Evolutionary conservation across 768 basidiomycete species (phyloP).

Genomic region (Nidularia pulvinata): DNA sequence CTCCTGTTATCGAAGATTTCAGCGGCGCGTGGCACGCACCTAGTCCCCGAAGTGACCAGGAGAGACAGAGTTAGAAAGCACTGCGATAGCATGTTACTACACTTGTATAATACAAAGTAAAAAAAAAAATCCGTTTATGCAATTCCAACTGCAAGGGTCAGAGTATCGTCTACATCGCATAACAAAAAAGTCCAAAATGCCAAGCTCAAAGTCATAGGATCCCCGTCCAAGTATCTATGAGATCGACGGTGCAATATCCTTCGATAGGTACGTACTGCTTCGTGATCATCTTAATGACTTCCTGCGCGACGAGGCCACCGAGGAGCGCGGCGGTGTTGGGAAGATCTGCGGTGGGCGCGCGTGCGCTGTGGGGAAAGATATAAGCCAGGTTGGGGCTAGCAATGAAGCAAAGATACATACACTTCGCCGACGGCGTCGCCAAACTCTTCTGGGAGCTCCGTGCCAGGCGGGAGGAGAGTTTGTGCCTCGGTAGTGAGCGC

Average conservation of each 20-base stretch:
- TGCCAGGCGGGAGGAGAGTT: slow-evolving; percentile 44
- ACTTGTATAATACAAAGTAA: neutral
- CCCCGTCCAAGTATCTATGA: slow-evolving; percentile 80
- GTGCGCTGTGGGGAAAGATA: slow-evolving; percentile 45
- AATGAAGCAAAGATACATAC: slow-evolving; percentile 42
- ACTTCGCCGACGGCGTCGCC: slow-evolving; percentile 72
- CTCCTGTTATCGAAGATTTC: no score
- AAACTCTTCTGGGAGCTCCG: slow-evolving; percentile 54
- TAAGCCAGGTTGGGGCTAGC: slow-evolving; percentile 2
- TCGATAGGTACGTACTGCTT: slow-evolving; percentile 93
- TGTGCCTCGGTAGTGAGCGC: slow-evolving; percentile 51
- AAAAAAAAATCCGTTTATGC: neutral
- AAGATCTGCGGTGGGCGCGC: slow-evolving; percentile 81
- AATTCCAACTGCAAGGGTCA: neutral
- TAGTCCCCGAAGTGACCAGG: no score
- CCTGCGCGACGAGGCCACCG: slow-evolving; percentile 94
- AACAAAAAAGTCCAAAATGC: neutral
- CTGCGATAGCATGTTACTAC: neutral
- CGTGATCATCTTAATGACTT: slow-evolving; percentile 96
- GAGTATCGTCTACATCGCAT: neutral
- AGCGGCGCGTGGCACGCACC: no score
- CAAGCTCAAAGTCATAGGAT: slow-evolving; percentile 26
- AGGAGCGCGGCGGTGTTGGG: slow-evolving; percentile 94
- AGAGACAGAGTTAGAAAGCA: no score
- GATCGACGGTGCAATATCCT: slow-evolving; percentile 83